Base-by-base conservation (phyloP, 179 eudicot genomes). In the Corrigiola litoralis region DNA sequence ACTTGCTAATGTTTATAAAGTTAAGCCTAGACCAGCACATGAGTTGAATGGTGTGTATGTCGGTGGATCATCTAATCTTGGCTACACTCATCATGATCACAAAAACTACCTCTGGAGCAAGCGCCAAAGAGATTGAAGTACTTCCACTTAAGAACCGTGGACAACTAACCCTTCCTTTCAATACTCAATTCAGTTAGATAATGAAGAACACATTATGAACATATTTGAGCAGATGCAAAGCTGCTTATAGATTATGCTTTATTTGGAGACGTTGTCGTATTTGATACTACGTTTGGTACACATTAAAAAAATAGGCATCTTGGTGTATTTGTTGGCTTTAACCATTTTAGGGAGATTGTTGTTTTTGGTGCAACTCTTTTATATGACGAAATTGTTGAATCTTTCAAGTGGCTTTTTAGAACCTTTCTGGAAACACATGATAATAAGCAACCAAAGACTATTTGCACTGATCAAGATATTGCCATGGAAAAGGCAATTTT, bases 281-380 rank as follows among this genome's bases (percentile, higher is more conserved):
- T 77, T 53, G 68, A 77, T 24, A 65, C 81, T 11, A 63, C 76
- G 0, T 71, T 24, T 33, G 25, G 37, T 4, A 66, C 41, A 6
- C 71, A 78, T 47, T 63, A 49, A 31, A 68, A 68, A 5, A 24
- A 47, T 40, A 48, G 66, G 2, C 72, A 72, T 8, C 55, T 64
- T 58, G 74, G 18, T 1, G 61, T 71, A 9, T 80, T 77, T 80
- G 69, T 63, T 67, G 84, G 76, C 29, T 7, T 42, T 66, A 76
- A 80, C 48, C 64, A 80, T 65, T 75, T 73, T 24, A 42, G 64
- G 29, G 55, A 61, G 21, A 45, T 20, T 11, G 54, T 71, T 2
- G 9, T 76, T 12, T 80, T 76, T 66, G 73, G 76, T 7, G 75
- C 47, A 24, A 59, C 66, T 0, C 65, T 80, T 3, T 36, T 73